These are phyloP conservation scores for Phytophthora aleatoria DNA, from an alignment of 352 stramenopile genomes.

Conservation along the genomic window DNA sequence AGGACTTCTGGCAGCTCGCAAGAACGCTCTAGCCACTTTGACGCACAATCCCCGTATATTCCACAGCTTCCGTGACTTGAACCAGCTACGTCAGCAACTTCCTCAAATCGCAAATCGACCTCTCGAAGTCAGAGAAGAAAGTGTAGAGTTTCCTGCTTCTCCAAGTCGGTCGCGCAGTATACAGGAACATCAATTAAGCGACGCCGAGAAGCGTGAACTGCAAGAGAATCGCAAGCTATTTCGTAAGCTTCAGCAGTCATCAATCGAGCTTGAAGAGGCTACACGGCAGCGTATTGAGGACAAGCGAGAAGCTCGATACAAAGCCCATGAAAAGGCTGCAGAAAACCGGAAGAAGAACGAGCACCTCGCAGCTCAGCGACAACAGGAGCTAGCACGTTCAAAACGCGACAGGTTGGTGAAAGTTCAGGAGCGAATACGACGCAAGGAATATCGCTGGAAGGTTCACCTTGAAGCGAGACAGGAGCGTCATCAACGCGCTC, in stretches of 20 bases:
- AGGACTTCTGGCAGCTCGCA: constrained; percentile 37
- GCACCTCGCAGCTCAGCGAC: constrained; percentile 16
- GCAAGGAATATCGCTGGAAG: constrained; percentile 23
- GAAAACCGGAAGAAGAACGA: constrained; percentile 37
- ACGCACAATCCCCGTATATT: constrained; percentile 37
- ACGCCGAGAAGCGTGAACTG: constrained; percentile 17
- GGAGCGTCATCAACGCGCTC: constrained; percentile 25
- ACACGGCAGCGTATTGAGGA: constrained; percentile 38
- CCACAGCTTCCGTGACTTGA: constrained; percentile 48
- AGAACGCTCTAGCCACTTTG: constrained; percentile 34
- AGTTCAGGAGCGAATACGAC: constrained; percentile 22
- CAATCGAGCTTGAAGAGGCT: constrained; percentile 39
- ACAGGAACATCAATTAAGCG: constrained; percentile 13
- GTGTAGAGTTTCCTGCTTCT: background rate
- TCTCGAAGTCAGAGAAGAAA: constrained; percentile 14
- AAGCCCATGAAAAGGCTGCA: constrained; percentile 39
- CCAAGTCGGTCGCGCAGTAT: constrained; percentile 6
- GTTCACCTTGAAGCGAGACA: constrained; percentile 14
- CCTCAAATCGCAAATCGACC: constrained; percentile 31
- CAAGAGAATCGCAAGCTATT: constrained; percentile 42
- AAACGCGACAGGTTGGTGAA: constrained; percentile 27
- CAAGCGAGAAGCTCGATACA: constrained; percentile 32
- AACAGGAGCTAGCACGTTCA: constrained; percentile 10
- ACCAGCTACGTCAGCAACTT: constrained; percentile 47
- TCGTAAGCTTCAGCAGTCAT: constrained; percentile 43